phyloP scores from a whole-genome alignment of 768 basidiomycete species.

The Sporobolomyces phaffii region DNA sequence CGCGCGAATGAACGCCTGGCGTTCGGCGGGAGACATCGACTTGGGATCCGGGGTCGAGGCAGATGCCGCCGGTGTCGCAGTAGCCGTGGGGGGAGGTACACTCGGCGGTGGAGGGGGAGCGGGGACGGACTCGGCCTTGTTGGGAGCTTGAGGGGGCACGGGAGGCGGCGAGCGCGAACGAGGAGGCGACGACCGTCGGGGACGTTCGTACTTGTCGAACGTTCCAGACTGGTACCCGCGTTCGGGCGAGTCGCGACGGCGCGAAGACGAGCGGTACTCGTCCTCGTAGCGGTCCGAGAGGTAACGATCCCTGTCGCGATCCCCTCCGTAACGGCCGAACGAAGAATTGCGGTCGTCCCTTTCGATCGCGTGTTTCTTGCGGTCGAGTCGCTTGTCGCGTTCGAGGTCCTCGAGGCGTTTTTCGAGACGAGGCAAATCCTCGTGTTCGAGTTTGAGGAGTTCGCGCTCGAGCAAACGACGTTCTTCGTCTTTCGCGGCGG shows the following conservation, averaged over 20 bases:
- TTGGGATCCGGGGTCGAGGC: slow-evolving; percentile 53
- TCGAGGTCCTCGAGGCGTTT: slow-evolving; percentile 72
- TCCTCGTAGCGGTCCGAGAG: slow-evolving; percentile 29
- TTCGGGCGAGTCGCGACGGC: slow-evolving; percentile 9
- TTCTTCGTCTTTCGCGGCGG: slow-evolving; percentile 73
- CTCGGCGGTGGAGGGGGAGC: slow-evolving; percentile 55
- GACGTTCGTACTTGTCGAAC: slow-evolving; percentile 46
- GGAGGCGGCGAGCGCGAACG: slow-evolving; percentile 36
- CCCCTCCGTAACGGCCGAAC: slow-evolving; percentile 48
- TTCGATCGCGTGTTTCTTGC: slow-evolving; percentile 68
- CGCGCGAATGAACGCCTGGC: slow-evolving; percentile 66
- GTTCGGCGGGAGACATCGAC: slow-evolving; percentile 77
- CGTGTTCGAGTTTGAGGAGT: slow-evolving; percentile 75
- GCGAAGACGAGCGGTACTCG: slow-evolving; percentile 29
- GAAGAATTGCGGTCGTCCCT: slow-evolving; percentile 68
- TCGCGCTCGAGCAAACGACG: slow-evolving; percentile 79
- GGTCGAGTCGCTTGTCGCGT: slow-evolving; percentile 67
- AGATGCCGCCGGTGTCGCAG: slow-evolving; percentile 41
- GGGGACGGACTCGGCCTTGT: slow-evolving; percentile 46
- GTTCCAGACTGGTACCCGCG: slow-evolving; percentile 37
- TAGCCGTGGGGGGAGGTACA: slow-evolving; percentile 40
- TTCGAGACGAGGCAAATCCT: slow-evolving; percentile 84
- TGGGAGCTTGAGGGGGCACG: slow-evolving; percentile 22
- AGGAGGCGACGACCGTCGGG: slow-evolving; percentile 47
- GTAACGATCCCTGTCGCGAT: slow-evolving; percentile 44